These are phyloP conservation scores for Juglanconis oblonga DNA, from an alignment of 2,329 filamentous ascomycete genomes.

Conservation along the genomic window DNA sequence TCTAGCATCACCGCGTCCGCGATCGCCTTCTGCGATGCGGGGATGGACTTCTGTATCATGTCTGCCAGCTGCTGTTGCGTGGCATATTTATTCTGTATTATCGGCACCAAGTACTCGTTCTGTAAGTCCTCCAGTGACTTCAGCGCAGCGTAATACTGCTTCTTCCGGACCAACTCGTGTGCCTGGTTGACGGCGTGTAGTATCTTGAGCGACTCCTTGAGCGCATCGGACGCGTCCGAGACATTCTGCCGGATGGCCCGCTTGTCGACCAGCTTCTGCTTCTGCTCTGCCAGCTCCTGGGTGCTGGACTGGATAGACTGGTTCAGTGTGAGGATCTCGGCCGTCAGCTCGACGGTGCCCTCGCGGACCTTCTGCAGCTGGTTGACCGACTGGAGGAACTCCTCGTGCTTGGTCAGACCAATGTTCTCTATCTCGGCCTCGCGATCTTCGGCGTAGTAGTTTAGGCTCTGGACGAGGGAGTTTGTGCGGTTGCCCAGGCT, in stretches of 20 bases:
- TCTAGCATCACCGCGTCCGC: constrained; percentile 97
- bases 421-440: constrained; percentile 92
- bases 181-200: constrained; percentile 90
- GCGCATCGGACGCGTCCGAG: constrained; percentile 81
- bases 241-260: constrained; percentile 92
- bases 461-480: constrained; percentile 73
- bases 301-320: constrained; percentile 94
- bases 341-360: constrained; percentile 82
- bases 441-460: constrained; percentile 78
- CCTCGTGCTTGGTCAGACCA: constrained; percentile 93
- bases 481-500: constrained; percentile 69
- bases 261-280: constrained; percentile 90
- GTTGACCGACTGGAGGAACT: constrained; percentile 91
- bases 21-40: constrained; percentile 86
- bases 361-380: constrained; percentile 90
- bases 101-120: constrained; percentile 81
- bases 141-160: constrained; percentile 92
- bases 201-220: constrained; percentile 90
- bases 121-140: constrained; percentile 94
- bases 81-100: constrained; percentile 76
- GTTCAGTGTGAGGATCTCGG: constrained; percentile 88
- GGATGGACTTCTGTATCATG: constrained; percentile 93
- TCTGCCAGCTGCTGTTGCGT: constrained; percentile 94
- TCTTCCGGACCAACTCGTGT: constrained; percentile 85
- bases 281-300: constrained; percentile 89